Evolutionary conservation across 352 stramenopile genomes (phyloP), one percentile per base, ranked within the genome.

Genomic region (Phytophthora tubulina): DNA sequence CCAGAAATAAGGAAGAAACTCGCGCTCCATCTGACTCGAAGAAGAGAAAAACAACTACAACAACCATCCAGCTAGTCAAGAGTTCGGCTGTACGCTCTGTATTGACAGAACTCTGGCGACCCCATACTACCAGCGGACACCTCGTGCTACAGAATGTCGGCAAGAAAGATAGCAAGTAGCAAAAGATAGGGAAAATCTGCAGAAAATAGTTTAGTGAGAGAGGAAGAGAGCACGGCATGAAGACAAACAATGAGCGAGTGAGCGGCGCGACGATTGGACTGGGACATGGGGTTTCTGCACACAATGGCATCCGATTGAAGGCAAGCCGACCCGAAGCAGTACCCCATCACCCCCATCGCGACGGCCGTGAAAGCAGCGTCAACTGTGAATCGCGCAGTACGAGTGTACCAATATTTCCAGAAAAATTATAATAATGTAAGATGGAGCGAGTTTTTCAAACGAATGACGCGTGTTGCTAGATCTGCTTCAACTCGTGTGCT

Each of bases 351-450:
- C 7, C 33, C n/a, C 44, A 51, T 72, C 41, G 49, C 33, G 45
- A 55, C 30, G 45, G 39, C 59, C 60, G 60, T 72, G 66, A 76
- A 73, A 64, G 67, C 63, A 66, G 57, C 58, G 63, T 39, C 35
- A 52, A 76, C 59, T 75, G 73, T 71, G 45, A 78, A 75, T 63
- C 70, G 46, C 51, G 72, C 73, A 78, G 73, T 75, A 78, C 73
- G 63, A 74, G 62, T 78, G 70, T 78, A 77, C 50, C 50, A 73
- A 48, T 74, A 79, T 51, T 36, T 36, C 56, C 54, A 73, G 73
- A 79, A 76, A 81, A 81, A 81, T 56, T 70, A 73, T 69, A 76
- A 68, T 72, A 78, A 76, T 81, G 74, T 81, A 79, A 57, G 74
- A 81, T 79, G 74, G 74, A 81, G 70, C 70, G 61, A 78, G 39